Evolutionary conservation across 345 rosid species (phyloP).

Genomic region (Lepidium sativum): DNA sequence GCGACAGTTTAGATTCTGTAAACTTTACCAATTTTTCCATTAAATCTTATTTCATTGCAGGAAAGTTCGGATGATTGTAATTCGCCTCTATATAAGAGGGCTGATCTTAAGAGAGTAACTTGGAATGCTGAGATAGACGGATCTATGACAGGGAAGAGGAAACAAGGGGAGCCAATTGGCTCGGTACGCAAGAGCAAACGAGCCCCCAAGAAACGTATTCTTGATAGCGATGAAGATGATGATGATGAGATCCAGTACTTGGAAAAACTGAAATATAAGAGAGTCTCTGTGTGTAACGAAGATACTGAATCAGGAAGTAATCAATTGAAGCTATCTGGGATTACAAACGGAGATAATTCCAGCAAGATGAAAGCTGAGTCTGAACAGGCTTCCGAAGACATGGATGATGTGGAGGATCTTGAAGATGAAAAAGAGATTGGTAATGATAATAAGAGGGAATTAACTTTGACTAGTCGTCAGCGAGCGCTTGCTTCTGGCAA

Average conservation of each 20-base stretch:
- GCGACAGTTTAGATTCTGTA: slow-evolving; percentile 14
- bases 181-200: slow-evolving; percentile 73
- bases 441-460: slow-evolving; percentile 55
- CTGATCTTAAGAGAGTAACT: slow-evolving; percentile 55
- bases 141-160: slow-evolving; percentile 43
- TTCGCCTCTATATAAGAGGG: slow-evolving; percentile 43
- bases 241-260: slow-evolving; percentile 86
- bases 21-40: slow-evolving; percentile 18
- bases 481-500: slow-evolving; percentile 76
- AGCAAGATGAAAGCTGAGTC: slow-evolving; percentile 45
- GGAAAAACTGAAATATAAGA: slow-evolving; percentile 67
- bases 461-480: slow-evolving; percentile 75
- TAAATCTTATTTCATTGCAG: slow-evolving; percentile 34
- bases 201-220: slow-evolving; percentile 52
- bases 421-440: slow-evolving; percentile 47
- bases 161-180: slow-evolving; percentile 50
- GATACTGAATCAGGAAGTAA: slow-evolving; percentile 54
- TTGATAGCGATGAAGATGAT: slow-evolving; percentile 53
- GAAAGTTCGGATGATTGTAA: slow-evolving; percentile 41
- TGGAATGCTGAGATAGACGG: slow-evolving; percentile 64
- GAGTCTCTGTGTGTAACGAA: slow-evolving; percentile 32
- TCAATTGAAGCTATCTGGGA: slow-evolving; percentile 50
- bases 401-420: slow-evolving; percentile 51
- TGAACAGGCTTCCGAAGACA: slow-evolving; percentile 42
- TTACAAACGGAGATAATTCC: slow-evolving; percentile 46